Percentiles rank a stretch among this genome's conserved stretches.
Conservation (phyloP, 2,329 filamentous ascomycete genomes). For the Fusarium oxysporum region DNA sequence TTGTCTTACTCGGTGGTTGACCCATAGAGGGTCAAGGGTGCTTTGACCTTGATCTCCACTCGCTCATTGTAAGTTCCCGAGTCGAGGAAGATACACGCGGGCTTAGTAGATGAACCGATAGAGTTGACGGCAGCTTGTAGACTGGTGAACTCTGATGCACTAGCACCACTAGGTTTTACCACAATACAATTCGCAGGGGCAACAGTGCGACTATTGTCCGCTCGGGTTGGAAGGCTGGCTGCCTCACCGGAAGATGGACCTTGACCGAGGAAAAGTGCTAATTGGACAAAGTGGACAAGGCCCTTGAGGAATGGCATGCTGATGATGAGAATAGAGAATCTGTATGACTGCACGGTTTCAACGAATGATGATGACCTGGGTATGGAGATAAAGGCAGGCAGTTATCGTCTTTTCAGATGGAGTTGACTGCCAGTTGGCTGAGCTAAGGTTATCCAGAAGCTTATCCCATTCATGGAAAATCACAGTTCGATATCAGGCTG, state of each 20-base stretch:
- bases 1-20: neutral
- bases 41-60: neutral
- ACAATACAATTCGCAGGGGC: neutral
- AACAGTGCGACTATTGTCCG: neutral
- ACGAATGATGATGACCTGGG: neutral
- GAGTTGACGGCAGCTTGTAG: neutral
- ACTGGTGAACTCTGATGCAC: neutral
- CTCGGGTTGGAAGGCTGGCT: neutral
- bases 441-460: neutral
- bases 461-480: neutral
- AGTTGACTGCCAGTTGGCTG: rapidly evolving
- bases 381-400: neutral
- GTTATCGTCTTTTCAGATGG: neutral
- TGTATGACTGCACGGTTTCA: neutral
- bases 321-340: neutral
- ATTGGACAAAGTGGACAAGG: rapidly evolving
- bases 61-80: neutral
- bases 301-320: neutral
- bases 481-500: neutral
- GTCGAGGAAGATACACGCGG: neutral
- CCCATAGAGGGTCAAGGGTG: neutral
- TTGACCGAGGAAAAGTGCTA: rapidly evolving
- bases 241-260: neutral
- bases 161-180: neutral
- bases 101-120: neutral